phyloP scores from a whole-genome alignment of 108 stramenopile genomes.

The Skeletonema grethae region DNA sequence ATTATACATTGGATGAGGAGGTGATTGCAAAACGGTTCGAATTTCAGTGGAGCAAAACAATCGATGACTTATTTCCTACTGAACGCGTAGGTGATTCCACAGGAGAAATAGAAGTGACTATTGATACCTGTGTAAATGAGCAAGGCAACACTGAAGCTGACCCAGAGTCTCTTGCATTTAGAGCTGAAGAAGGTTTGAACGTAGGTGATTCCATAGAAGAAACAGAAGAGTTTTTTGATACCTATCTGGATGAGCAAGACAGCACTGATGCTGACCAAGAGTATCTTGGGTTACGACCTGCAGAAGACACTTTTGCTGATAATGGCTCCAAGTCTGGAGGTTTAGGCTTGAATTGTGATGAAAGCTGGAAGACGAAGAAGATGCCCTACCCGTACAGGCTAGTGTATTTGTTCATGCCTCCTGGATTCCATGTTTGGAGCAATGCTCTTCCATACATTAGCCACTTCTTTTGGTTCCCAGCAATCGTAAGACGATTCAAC shows the following conservation, averaged over 20 bases:
- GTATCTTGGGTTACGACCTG: background rate
- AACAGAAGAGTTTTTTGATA: background rate
- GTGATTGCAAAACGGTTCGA: background rate
- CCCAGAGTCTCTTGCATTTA: background rate
- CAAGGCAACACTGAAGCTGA: background rate
- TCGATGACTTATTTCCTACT: background rate
- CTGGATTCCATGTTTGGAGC: conserved; percentile 43
- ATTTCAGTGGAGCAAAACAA: background rate
- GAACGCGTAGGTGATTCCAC: background rate
- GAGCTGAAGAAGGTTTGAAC: background rate
- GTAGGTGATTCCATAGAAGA: too few species aligned
- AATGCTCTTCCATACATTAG: conserved; percentile 8
- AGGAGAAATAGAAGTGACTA: too few species aligned
- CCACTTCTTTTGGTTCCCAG: conserved; percentile 26
- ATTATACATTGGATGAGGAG: background rate
- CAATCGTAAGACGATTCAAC: background rate
- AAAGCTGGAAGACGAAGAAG: background rate
- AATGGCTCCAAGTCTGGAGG: background rate
- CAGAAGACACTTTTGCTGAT: background rate
- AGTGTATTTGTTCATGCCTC: conserved; percentile 34
- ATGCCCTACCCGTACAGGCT: conserved; percentile 34
- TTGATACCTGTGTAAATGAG: background rate
- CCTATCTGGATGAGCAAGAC: background rate
- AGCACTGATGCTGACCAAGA: background rate
- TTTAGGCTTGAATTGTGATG: background rate